phyloP scores from a whole-genome alignment of 2,329 filamentous ascomycete species.

The Penicillium sp. region DNA sequence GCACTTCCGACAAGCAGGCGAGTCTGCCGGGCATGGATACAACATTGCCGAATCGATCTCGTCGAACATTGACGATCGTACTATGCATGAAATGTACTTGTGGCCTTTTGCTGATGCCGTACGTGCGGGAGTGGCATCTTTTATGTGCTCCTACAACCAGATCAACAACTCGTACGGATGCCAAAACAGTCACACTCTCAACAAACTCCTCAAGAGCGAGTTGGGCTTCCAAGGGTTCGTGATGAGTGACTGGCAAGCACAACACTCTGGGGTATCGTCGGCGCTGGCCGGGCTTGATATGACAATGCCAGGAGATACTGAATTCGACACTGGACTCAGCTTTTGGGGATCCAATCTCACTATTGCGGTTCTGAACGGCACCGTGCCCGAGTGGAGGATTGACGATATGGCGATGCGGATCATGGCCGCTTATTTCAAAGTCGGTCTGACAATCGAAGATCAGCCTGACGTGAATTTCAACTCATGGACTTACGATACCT shows the following conservation, averaged over 20 bases:
- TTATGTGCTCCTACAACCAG: slow-evolving; percentile 43
- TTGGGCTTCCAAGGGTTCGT: slow-evolving; percentile 47
- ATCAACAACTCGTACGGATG: slow-evolving; percentile 45
- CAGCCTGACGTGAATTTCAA: slow-evolving; percentile 26
- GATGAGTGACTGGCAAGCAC: slow-evolving; percentile 41
- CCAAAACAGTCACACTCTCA: slow-evolving; percentile 25
- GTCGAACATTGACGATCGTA: slow-evolving; percentile 61
- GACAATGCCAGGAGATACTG: slow-evolving; percentile 15
- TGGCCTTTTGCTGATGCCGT: slow-evolving; percentile 72
- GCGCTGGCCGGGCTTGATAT: slow-evolving; percentile 43
- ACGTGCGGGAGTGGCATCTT: slow-evolving; percentile 53
- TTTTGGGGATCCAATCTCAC: slow-evolving; percentile 15
- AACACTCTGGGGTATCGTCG: slow-evolving; percentile 40
- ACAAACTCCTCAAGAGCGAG: slow-evolving; percentile 45
- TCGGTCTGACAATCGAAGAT: slow-evolving; percentile 35
- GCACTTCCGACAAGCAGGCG: slow-evolving; percentile 8
- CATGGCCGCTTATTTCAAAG: slow-evolving; percentile 42
- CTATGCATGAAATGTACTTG: slow-evolving; percentile 66
- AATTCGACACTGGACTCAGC: slow-evolving; percentile 30
- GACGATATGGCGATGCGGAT: slow-evolving; percentile 44
- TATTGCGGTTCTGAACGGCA: slow-evolving; percentile 32
- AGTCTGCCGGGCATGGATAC: neutral
- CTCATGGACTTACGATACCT: slow-evolving; percentile 23
- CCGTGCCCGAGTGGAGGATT: slow-evolving; percentile 35
- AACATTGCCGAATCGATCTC: slow-evolving; percentile 3